Conservation (phyloP, 164 flowering plant genomes). For the Houttuynia cordata region DNA sequence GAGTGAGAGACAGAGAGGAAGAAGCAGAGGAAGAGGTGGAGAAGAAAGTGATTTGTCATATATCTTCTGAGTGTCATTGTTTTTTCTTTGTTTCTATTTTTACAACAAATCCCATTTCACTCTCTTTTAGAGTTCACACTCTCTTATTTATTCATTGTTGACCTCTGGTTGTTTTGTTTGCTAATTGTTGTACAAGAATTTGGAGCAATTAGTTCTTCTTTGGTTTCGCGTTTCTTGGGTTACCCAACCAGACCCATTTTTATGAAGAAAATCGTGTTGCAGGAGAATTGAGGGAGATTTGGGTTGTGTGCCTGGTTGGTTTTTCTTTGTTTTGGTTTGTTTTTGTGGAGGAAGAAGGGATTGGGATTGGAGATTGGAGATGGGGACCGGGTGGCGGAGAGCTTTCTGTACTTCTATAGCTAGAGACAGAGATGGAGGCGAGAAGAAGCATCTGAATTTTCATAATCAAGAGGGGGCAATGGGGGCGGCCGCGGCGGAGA, state of each 20-base stretch:
- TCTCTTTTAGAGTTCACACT: no score
- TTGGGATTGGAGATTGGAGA: conserved; percentile 8
- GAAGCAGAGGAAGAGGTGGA: background rate
- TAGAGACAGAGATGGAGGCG: conserved; percentile 25
- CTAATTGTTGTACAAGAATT: no score
- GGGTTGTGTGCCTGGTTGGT: background rate
- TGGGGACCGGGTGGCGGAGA: conserved; percentile 92
- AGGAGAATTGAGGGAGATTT: background rate
- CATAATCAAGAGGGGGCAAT: no score
- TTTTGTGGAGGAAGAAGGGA: background rate
- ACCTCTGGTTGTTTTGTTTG: no score
- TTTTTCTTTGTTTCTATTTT: no score
- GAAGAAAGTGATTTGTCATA: conserved; percentile 5
- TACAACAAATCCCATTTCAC: no score
- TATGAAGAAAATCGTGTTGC: background rate
- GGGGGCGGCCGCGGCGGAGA: conserved; percentile 3
- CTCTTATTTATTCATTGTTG: no score
- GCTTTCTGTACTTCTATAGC: conserved; percentile 75
- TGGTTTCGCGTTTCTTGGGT: no score
- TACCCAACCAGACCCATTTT: background rate
- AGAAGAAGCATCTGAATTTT: conserved; percentile 3
- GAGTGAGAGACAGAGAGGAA: background rate
- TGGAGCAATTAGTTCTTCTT: no score
- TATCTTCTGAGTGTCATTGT: background rate
- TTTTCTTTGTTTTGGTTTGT: background rate